Conservation (phyloP, 352 stramenopile species). For the Saprolegnia diclina region DNA sequence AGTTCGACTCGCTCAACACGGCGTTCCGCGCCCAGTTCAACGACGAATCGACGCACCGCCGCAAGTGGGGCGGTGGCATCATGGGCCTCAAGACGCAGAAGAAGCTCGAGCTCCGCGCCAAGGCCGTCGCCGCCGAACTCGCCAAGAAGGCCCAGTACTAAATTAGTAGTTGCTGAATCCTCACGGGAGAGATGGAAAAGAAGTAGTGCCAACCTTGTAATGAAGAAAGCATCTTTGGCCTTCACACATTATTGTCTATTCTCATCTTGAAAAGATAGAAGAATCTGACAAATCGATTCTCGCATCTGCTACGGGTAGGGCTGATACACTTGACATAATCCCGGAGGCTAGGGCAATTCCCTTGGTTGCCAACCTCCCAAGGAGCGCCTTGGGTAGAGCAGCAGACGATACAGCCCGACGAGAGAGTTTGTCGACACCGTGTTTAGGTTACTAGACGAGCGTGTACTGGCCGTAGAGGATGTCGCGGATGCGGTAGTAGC, state of each 20-base stretch:
- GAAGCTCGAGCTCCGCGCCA: slow-evolving; percentile 98
- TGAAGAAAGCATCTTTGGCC: slow-evolving; percentile 16
- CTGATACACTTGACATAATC: too few species aligned
- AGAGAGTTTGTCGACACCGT: too few species aligned
- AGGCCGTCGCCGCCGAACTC: slow-evolving; percentile 95
- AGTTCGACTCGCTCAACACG: slow-evolving; percentile 91
- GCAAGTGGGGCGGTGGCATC: slow-evolving; percentile 99
- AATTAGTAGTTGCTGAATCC: slow-evolving; percentile 11
- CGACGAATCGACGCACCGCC: slow-evolving; percentile 84
- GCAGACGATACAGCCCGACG: too few species aligned
- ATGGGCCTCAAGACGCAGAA: slow-evolving; percentile 99
- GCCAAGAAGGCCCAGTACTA: slow-evolving; percentile 98
- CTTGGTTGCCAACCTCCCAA: too few species aligned
- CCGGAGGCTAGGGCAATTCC: too few species aligned
- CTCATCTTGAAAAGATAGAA: too few species aligned
- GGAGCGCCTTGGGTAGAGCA: too few species aligned
- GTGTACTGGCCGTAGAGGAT: slow-evolving; percentile 87
- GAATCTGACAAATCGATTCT: too few species aligned
- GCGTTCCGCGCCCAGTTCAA: slow-evolving; percentile 97
- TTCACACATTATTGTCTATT: slow-evolving; percentile 7
- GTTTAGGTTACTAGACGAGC: slow-evolving; percentile 68
- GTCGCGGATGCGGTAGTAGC: slow-evolving; percentile 83
- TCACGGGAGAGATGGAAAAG: slow-evolving; percentile 21
- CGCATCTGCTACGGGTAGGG: too few species aligned
- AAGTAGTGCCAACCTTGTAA: slow-evolving; percentile 16